These are phyloP conservation scores for Prinsepia uniflora DNA, from an alignment of 306 rosid species.

Conservation along the genomic window DNA sequence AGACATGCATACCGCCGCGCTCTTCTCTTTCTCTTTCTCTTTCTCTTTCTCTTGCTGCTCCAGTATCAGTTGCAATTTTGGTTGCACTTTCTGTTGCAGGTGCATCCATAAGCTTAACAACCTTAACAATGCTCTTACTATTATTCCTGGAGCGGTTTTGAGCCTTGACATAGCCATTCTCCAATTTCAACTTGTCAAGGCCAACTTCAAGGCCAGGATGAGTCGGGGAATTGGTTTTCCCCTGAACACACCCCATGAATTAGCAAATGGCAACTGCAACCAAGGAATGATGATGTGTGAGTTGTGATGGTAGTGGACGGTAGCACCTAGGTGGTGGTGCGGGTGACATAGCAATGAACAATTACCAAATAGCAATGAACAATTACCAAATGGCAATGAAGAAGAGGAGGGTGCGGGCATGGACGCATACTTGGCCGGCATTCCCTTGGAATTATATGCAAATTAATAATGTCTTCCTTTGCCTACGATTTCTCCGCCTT, in stretches of 20 bases:
- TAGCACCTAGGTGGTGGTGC: conserved; percentile 24
- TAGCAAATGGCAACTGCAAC: background rate
- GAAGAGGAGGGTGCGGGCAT: background rate
- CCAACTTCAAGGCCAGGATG: background rate
- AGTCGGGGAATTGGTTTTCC: conserved; percentile 18
- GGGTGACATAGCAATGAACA: conserved; percentile 24
- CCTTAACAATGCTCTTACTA: background rate
- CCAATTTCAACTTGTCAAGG: conserved; percentile 26
- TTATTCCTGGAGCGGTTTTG: conserved; percentile 14
- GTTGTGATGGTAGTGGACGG: conserved; percentile 8
- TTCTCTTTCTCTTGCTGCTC: background rate
- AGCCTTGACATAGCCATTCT: conserved; percentile 13
- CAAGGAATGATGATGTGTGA: background rate
- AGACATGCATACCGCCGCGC: conserved; percentile 9
- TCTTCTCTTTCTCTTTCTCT: background rate
- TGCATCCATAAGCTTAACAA: too few relatives aligned
- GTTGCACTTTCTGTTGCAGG: too few relatives aligned
- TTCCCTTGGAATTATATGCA: conserved; percentile 28
- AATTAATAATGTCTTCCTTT: conserved; percentile 9
- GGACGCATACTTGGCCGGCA: conserved; percentile 29
- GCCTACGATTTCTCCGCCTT: conserved; percentile 36
- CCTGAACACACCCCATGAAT: conserved; percentile 62
- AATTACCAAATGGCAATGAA: too few relatives aligned
- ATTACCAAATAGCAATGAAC: background rate
- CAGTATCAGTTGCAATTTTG: too few relatives aligned